phyloP scores from a whole-genome alignment of 2,329 filamentous ascomycete genomes.

The Claviceps digitariae region DNA sequence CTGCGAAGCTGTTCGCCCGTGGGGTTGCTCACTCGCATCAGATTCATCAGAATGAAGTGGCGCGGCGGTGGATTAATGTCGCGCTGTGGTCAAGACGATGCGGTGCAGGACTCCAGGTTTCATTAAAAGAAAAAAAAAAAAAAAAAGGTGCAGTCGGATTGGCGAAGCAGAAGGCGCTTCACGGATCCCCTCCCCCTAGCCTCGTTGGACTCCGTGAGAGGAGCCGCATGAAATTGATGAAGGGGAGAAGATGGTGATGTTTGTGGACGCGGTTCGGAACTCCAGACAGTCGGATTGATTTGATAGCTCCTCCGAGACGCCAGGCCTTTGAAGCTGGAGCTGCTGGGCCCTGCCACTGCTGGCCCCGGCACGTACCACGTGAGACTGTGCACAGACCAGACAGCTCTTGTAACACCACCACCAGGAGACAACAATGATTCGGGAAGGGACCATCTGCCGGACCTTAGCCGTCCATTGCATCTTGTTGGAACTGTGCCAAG shows the following conservation, averaged over 20 bases:
- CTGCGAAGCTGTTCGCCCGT: not conserved
- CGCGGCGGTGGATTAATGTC: not conserved
- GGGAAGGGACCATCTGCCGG: not conserved
- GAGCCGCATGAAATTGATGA: constrained; percentile 9
- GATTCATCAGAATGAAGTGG: not conserved
- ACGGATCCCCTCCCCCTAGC: constrained; percentile 14
- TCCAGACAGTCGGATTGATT: too few species aligned
- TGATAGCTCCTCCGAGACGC: not conserved
- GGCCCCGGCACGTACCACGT: constrained; percentile 12
- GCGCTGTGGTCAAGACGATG: not conserved
- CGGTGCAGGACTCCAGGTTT: too few species aligned
- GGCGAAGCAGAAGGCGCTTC: constrained; percentile 1
- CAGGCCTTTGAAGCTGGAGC: constrained; percentile 6
- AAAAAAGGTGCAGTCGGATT: not conserved
- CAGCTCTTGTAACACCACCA: not conserved
- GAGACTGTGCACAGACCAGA: constrained; percentile 12
- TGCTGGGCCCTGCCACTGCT: not conserved
- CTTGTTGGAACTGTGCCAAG: too few species aligned
- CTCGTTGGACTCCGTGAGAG: constrained; percentile 7
- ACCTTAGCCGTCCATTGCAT: not conserved
- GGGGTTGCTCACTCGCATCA: not conserved
- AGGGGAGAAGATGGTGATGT: not conserved
- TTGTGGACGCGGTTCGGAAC: not conserved
- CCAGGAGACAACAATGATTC: too few species aligned
- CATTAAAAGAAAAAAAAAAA: too few species aligned